phyloP scores from a whole-genome alignment of 2,329 filamentous ascomycete genomes.

The Aschersonia sp. region DNA sequence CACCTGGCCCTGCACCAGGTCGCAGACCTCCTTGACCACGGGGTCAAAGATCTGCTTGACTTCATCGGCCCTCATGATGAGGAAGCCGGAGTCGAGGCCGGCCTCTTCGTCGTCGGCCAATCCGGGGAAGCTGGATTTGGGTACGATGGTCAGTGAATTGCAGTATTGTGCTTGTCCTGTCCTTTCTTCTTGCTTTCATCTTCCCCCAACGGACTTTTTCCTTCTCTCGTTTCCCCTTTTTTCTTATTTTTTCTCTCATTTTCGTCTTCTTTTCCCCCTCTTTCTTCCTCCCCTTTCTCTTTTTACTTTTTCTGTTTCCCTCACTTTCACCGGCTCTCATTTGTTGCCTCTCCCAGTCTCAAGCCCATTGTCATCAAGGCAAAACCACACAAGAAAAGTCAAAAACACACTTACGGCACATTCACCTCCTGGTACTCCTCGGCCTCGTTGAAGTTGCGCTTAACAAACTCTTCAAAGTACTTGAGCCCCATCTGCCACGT shows the following conservation, averaged over 20 bases:
- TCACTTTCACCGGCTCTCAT: too few relatives aligned
- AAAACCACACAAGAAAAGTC: background rate
- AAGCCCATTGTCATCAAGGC: too few relatives aligned
- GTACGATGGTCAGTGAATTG: too few relatives aligned
- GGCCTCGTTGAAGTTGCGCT: conserved; percentile 69
- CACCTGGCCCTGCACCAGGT: conserved; percentile 54
- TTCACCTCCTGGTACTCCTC: conserved; percentile 59
- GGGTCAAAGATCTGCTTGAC: conserved; percentile 64
- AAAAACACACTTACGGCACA: conserved; percentile 40
- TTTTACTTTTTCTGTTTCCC: too few relatives aligned
- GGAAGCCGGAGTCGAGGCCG: conserved; percentile 61
- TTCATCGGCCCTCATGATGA: conserved; percentile 55
- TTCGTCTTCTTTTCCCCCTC: too few relatives aligned
- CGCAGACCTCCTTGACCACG: conserved; percentile 55
- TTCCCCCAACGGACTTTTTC: too few relatives aligned
- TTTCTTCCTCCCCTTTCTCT: too few relatives aligned
- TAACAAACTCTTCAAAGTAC: conserved; percentile 76
- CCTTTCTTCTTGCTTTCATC: too few relatives aligned
- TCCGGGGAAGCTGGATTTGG: conserved; percentile 44
- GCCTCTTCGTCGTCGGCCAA: conserved; percentile 62
- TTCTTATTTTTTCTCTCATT: too few relatives aligned
- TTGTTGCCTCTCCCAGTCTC: too few relatives aligned
- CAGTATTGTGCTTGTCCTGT: too few relatives aligned
- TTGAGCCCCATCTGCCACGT: conserved; percentile 68
- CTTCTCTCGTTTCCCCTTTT: too few relatives aligned